Evolutionary conservation across 371 early-diverging fungal genomes (phyloP).

Genomic region (Saksenaea vasiformis): DNA sequence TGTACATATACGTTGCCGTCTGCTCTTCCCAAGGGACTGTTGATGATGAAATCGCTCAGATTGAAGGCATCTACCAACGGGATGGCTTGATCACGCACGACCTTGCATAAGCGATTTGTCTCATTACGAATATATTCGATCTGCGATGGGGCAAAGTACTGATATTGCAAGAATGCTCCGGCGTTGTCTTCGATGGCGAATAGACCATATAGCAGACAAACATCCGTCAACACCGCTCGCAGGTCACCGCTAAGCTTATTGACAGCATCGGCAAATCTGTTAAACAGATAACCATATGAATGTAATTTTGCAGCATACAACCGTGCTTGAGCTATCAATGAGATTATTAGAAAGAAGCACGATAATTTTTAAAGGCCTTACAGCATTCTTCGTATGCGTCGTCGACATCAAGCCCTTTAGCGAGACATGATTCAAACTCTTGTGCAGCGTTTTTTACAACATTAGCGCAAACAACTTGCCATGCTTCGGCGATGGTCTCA

Average conservation of each 20-base stretch:
- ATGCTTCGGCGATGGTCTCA: conserved; percentile 75
- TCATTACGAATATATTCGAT: conserved; percentile 63
- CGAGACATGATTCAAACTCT: conserved; percentile 73
- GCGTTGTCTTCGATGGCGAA: conserved; percentile 83
- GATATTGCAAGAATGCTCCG: conserved; percentile 86
- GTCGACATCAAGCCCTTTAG: conserved; percentile 71
- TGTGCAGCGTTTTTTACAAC: conserved; percentile 80
- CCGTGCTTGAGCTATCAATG: conserved; percentile 62
- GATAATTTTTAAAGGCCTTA: conserved; percentile 15
- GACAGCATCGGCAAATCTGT: conserved; percentile 83
- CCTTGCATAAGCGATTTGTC: conserved; percentile 71
- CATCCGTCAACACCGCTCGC: conserved; percentile 58
- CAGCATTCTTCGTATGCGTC: conserved; percentile 88
- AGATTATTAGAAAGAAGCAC: not conserved
- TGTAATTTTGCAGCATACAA: conserved; percentile 89
- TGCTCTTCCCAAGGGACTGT: conserved; percentile 87
- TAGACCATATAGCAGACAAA: conserved; percentile 83
- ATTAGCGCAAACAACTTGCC: conserved; percentile 83
- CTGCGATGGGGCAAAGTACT: conserved; percentile 81
- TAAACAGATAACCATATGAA: conserved; percentile 82
- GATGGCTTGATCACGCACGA: conserved; percentile 80
- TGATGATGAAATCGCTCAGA: conserved; percentile 84
- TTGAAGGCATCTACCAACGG: conserved; percentile 88
- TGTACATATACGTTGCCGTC: conserved; percentile 89
- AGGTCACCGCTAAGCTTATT: conserved; percentile 52